These are phyloP conservation scores for Fusarium oligoseptatum DNA, from an alignment of 2,329 filamentous ascomycete species.

Conservation along the genomic window DNA sequence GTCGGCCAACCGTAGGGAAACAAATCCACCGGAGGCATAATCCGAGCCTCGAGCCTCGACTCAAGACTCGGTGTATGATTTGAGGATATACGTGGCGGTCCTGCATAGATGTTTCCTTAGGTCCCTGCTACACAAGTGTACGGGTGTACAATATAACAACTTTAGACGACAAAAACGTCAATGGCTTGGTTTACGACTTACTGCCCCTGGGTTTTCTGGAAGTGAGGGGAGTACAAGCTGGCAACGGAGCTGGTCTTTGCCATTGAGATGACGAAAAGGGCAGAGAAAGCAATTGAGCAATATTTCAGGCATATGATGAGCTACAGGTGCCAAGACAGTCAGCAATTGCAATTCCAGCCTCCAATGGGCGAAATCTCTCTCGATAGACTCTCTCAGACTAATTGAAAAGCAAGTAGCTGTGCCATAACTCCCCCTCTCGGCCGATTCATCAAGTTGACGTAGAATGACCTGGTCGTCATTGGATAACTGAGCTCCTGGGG, in stretches of 20 bases:
- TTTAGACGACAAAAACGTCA: constrained; percentile 58
- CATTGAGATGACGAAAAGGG: background rate
- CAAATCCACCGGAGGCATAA: constrained; percentile 44
- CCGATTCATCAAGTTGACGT: constrained; percentile 27
- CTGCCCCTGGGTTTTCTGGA: constrained; percentile 9
- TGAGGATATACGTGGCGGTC: constrained; percentile 57
- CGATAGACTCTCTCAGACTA: background rate
- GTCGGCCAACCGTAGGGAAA: constrained; percentile 42
- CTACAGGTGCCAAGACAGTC: background rate
- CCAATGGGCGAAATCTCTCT: background rate
- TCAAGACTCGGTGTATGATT: constrained; percentile 53
- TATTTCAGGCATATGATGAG: constrained; percentile 12
- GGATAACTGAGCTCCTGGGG: constrained; percentile 25
- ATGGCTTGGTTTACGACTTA: constrained; percentile 34
- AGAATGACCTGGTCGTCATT: constrained; percentile 37
- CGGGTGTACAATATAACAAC: constrained; percentile 67
- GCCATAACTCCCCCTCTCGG: background rate
- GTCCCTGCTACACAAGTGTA: constrained; percentile 61
- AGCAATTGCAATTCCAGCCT: background rate
- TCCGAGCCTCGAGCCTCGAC: constrained; percentile 47
- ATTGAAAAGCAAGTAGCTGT: background rate
- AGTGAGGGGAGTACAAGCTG: constrained; percentile 5
- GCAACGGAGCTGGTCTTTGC: background rate
- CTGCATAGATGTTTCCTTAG: constrained; percentile 65
- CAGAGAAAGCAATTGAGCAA: constrained; percentile 9